phyloP scores from a whole-genome alignment of 331 rosid genomes.

The Quercus lobata region DNA sequence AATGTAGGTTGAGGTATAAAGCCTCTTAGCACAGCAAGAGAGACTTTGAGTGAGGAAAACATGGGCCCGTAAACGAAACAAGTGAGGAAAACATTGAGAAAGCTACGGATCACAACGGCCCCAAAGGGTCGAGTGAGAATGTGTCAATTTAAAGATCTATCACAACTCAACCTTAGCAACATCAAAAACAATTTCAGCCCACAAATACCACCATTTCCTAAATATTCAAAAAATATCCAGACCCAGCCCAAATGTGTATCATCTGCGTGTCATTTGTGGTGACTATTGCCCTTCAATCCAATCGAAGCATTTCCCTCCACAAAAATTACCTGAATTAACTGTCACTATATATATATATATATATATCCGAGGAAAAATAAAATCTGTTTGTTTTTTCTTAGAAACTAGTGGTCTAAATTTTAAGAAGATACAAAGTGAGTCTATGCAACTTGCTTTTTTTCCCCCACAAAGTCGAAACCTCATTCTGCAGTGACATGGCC shows the following conservation, averaged over 20 bases:
- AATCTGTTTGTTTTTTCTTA: too few relatives aligned
- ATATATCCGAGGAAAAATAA: background rate
- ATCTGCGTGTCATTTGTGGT: constrained; percentile 39
- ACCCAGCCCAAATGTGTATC: constrained; percentile 2
- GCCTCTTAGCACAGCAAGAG: too few relatives aligned
- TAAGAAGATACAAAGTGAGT: constrained; percentile 19
- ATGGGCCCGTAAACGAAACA: background rate
- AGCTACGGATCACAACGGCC: too few relatives aligned
- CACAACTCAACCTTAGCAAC: too few relatives aligned
- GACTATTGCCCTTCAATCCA: constrained; percentile 27
- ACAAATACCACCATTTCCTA: background rate
- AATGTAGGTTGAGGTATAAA: too few relatives aligned
- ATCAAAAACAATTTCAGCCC: background rate
- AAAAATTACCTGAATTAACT: constrained; percentile 35
- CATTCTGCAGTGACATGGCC: constrained; percentile 49
- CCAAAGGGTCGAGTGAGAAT: too few relatives aligned
- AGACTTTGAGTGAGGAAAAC: too few relatives aligned
- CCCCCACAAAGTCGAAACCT: constrained; percentile 6
- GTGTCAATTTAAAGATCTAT: too few relatives aligned
- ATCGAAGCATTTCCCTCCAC: constrained; percentile 46
- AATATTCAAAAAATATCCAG: background rate
- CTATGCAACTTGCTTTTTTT: background rate
- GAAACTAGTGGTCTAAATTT: constrained; percentile 36
- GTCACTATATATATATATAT: background rate
- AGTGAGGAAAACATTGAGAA: background rate